Conservation (phyloP, 2,329 filamentous ascomycete species). For the Pseudocercospora vitis region DNA sequence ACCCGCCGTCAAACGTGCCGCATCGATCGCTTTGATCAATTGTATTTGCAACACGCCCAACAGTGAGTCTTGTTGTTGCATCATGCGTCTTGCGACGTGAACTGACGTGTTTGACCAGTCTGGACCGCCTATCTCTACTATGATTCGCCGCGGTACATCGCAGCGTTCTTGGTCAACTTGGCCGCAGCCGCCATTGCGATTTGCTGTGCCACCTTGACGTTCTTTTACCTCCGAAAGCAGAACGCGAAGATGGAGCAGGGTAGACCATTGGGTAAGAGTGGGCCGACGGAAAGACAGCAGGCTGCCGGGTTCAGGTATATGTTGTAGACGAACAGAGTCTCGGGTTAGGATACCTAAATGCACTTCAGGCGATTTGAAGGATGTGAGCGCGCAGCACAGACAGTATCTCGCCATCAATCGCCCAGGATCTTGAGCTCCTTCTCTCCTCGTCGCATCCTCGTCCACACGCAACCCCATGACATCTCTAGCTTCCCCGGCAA, state of each 20-base stretch:
- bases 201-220: constrained; percentile 23
- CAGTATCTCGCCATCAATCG: too few relatives aligned
- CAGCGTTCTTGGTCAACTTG: constrained; percentile 26
- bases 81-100: too few relatives aligned
- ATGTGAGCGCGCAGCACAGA: too few relatives aligned
- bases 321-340: constrained; percentile 17
- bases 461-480: too few relatives aligned
- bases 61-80: too few relatives aligned
- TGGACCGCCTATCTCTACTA: constrained; percentile 27
- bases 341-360: too few relatives aligned
- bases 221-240: constrained; percentile 25
- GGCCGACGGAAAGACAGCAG: constrained; percentile 27
- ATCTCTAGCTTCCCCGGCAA: too few relatives aligned
- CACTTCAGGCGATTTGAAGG: too few relatives aligned
- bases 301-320: constrained; percentile 33
- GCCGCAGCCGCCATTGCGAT: constrained; percentile 26
- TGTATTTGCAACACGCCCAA: constrained; percentile 32
- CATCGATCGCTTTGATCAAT: constrained; percentile 32
- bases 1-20: constrained; percentile 32
- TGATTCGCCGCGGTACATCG: constrained; percentile 23
- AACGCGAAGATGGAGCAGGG: constrained; percentile 33
- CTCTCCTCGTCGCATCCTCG: too few relatives aligned
- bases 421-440: too few relatives aligned
- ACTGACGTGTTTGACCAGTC: constrained; percentile 7
- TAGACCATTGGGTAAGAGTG: constrained; percentile 25